Evolutionary conservation across 2,329 filamentous ascomycete genomes (phyloP), one percentile per base, ranked within the genome.

Genomic region (Colletotrichum endophyticum): DNA sequence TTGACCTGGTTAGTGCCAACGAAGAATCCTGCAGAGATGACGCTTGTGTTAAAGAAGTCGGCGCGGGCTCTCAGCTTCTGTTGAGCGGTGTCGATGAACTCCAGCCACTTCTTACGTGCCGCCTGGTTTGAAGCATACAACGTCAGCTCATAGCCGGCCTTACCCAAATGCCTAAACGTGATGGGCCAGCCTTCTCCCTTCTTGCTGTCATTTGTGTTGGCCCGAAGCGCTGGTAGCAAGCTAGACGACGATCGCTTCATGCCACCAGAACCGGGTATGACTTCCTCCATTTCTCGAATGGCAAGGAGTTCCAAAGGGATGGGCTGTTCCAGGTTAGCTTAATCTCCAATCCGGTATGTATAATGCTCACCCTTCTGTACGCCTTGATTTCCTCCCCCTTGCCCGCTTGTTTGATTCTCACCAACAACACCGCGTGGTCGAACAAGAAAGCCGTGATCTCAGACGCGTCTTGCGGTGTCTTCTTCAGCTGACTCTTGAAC

Each of bases 381-480:
- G 98, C 97, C 83, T 98, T 97, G 77, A 98, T 94, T 83, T 99
- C 96, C 84, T 99, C 97, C 59, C 92, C 92, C 87, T 99, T 99
- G 84, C 97, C 98, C 75, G 95, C 94, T 76, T 94, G 94, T 87
- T 99, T 99, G 79, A 96, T 94, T 69, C 96, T 92, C 79, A 98
- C 97, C 56, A 99, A 90, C 44, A 99, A 89, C 69, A 99, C 94
- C 5, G 97, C 96, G 84, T 99, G 97, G 82, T 99, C 97, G 83
- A 99, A 98, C 28, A 99, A 90, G 87, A 98, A 99, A 19, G 95
- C 96, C 25, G 96, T 97, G 61, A 99, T 96, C 81, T 99, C 96
- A 27, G 77, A 78, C 30, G 76, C 49, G 83, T 98, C 96, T 1
- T 95, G 96, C 1, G 96, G 94, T 6, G 93, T 92, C 88, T 99